Base-by-base conservation (phyloP, 1,284 basidiomycete genomes). In the Gymnopus androsaceus region DNA sequence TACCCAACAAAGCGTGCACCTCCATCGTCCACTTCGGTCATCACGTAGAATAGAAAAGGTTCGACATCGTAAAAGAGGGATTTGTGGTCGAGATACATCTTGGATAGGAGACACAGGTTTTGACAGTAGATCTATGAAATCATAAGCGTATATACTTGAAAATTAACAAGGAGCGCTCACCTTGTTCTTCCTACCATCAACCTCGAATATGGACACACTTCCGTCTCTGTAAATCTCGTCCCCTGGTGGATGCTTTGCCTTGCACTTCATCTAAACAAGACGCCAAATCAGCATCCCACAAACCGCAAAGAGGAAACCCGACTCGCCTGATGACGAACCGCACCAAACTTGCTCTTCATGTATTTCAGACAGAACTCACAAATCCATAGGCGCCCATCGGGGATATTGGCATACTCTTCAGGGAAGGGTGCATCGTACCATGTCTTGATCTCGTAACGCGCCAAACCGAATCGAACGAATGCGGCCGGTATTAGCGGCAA, bases 351-450 rank as follows among this genome's bases (percentile, higher is more conserved):
- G 66, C 92, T 95, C 79, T 95, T 96, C 91, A 98, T 98, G 69
- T 98, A 99, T 77, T 97, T 99, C 63, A 99, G 72, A 70, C 97
- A 99, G 72, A 93, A 97, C 70, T 98, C 95, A 74, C 97, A 99
- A 68, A 98, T 88, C 94, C 95, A 98, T 42, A 99, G 73, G 48
- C 89, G 80, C 11, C 96, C 96, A 64, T 98, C 94, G 5, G 95
- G 93, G 51, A 98, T 90, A 61, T 88, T 85, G 28, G 93, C 87
- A 72, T 98, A 99, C 71, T 99, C 97, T 71, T 99, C 96, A 0
- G 97, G 97, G 69, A 98, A 99, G 1, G 97, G 97, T 9, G 97
- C 96, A 67, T 98, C 94, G 71, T 94, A 99, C 97, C 97, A 99
- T 0, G 96, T 98, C 67, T 96, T 88, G 67, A 99, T 95, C 68